Evolutionary conservation across 2,329 filamentous ascomycete species (phyloP), one percentile per base, ranked within the genome.

Genomic region (Gyromitra esculenta): DNA sequence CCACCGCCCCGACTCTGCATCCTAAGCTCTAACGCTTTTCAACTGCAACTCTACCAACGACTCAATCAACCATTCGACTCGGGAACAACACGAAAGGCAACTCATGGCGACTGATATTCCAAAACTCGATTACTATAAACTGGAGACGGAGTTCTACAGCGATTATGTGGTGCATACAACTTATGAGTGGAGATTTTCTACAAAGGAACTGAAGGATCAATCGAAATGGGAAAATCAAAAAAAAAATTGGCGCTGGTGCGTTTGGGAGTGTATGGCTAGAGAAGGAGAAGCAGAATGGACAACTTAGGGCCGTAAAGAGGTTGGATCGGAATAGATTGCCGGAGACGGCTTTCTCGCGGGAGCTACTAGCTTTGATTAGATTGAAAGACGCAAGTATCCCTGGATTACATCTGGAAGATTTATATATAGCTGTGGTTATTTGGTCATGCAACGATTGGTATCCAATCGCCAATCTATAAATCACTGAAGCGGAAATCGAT

Each of bases 221-320:
- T 59, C 37, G 39, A 31, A 4, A 63, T 63, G 56, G 59, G 41
- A 31, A 18, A 9, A 6, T 1, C n/a, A 43, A 5, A 45, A 45
- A 45, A 25, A 13, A 25, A n/a, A 18, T 63, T 5, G 59, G 59
- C 3, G 11, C 18, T n/a, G 59, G 59, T 2, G 59, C n/a, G 18
- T 63, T 43, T 45, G 59, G 59, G n/a, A 31, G n/a, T 21, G 59
- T 63, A 13, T 63, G 35, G 35, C 59, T 63, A 21, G 18, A 63
- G 39, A 21, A 63, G 25, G 21, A 63, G 25, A 21, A 21, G n/a
- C n/a, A 7, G 18, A 43, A 8, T 2, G 37, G 59, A 4, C 15
- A 41, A 15, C 15, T 63, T 9, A 63, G 59, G 31, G 59, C 59
- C 8, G 59, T 43, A 3, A 63, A 25, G 25, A 63, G n/a, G 2